Conservation (phyloP, 768 basidiomycete genomes). For the Sistotremastrum niveocremeum region DNA sequence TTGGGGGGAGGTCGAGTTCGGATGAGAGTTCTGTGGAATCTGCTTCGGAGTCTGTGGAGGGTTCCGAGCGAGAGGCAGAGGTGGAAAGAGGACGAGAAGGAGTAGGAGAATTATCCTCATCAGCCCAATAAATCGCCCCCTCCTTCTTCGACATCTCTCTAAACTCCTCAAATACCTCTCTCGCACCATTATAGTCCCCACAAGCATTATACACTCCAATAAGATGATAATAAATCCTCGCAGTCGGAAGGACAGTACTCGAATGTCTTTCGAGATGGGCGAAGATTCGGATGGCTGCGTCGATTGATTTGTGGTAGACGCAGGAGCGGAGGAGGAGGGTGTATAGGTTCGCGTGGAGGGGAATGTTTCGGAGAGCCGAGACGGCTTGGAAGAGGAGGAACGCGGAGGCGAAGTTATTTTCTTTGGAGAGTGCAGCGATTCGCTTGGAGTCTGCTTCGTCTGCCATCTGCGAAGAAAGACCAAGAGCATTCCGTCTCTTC, state of each 20-base stretch:
- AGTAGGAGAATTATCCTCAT: background rate
- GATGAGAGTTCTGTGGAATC: constrained; percentile 9
- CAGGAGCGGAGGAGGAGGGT: constrained; percentile 46
- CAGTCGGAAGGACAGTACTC: constrained; percentile 18
- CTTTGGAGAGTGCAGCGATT: constrained; percentile 33
- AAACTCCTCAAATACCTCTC: constrained; percentile 54
- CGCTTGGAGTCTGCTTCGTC: constrained; percentile 21
- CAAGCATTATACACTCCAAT: constrained; percentile 43
- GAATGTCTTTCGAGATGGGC: constrained; percentile 40
- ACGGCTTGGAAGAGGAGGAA: constrained; percentile 60
- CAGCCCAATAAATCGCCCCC: constrained; percentile 23
- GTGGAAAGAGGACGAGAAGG: background rate
- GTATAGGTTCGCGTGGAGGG: constrained; percentile 26
- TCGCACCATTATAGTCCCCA: constrained; percentile 33
- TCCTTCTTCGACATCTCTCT: constrained; percentile 22
- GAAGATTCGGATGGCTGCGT: constrained; percentile 52
- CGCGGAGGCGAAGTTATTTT: constrained; percentile 60
- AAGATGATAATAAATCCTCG: constrained; percentile 36
- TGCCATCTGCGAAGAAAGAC: constrained; percentile 11
- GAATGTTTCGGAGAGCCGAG: constrained; percentile 24
- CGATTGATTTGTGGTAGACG: constrained; percentile 39
- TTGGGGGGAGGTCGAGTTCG: too few species aligned
- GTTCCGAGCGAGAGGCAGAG: background rate
- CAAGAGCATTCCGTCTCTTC: constrained; percentile 21
- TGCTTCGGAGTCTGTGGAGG: constrained; percentile 3